Percentiles rank a stretch among this genome's conserved stretches.
Conservation (phyloP, 352 stramenopile species). For the Albugo laibachii region DNA sequence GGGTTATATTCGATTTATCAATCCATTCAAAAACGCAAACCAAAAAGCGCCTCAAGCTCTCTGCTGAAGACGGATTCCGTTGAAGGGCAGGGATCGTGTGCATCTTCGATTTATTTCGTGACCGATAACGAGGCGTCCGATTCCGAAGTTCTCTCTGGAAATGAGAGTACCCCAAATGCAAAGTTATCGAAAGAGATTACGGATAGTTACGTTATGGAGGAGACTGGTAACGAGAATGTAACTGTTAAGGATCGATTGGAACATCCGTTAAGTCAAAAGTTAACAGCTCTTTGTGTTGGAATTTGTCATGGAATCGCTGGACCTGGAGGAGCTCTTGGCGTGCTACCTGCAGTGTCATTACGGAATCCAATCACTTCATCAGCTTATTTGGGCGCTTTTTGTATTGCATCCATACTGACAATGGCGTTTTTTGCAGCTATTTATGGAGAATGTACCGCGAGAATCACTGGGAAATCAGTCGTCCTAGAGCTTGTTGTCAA, state of each 20-base stretch:
- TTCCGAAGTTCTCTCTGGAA: background rate
- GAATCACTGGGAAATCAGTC: slow-evolving; percentile 26
- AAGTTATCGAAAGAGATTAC: background rate
- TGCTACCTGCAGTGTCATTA: slow-evolving; percentile 75
- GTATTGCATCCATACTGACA: slow-evolving; percentile 68
- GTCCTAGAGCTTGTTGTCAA: slow-evolving; percentile 44
- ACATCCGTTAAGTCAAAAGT: slow-evolving; percentile 6
- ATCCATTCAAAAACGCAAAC: slow-evolving; percentile 1
- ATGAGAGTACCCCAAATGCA: background rate
- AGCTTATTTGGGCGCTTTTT: slow-evolving; percentile 79
- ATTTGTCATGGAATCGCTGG: slow-evolving; percentile 79
- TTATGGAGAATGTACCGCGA: slow-evolving; percentile 56
- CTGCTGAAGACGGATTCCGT: background rate
- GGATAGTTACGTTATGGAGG: background rate
- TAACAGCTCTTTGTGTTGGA: slow-evolving; percentile 60
- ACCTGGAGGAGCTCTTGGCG: slow-evolving; percentile 43
- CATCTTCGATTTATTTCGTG: background rate
- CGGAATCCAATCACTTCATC: slow-evolving; percentile 46
- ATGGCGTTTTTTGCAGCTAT: slow-evolving; percentile 80
- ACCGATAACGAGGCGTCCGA: background rate
- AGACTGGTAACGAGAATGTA: background rate
- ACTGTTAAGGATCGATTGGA: background rate
- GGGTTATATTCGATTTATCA: slow-evolving; percentile 25
- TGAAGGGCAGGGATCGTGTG: background rate
- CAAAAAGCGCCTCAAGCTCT: background rate